These are phyloP conservation scores for Neonectria ditissima DNA, from an alignment of 2,329 filamentous ascomycete genomes.

Conservation along the genomic window DNA sequence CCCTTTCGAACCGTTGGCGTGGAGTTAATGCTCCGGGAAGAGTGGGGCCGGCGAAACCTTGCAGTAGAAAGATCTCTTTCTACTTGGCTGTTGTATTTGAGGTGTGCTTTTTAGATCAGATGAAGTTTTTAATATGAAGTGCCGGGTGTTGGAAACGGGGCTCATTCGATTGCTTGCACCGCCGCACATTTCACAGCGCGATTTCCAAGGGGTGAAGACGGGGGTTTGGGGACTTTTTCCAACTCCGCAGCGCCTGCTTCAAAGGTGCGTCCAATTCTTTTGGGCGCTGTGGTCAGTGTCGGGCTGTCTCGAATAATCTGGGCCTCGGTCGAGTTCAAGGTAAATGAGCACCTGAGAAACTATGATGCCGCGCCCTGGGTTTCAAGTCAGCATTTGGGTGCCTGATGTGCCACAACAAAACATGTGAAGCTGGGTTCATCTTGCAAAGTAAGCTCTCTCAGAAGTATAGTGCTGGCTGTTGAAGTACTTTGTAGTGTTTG, in stretches of 20 bases:
- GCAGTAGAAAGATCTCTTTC: neutral
- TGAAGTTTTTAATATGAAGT: neutral
- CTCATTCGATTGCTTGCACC: neutral
- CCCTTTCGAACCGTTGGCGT: neutral
- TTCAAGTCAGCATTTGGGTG: neutral
- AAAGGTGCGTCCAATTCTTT: no score
- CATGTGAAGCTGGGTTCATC: conserved; percentile 11
- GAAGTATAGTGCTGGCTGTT: neutral
- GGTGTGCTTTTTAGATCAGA: no score
- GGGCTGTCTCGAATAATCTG: neutral
- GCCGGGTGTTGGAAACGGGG: no score
- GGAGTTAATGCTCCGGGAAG: conserved; percentile 2
- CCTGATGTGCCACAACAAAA: conserved; percentile 1
- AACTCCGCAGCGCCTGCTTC: no score
- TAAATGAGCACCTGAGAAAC: neutral
- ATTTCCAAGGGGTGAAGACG: no score
- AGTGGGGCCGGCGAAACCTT: neutral
- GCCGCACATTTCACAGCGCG: no score
- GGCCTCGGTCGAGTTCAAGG: neutral
- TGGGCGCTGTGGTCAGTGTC: neutral
- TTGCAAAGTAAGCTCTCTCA: neutral
- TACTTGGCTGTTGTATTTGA: no score
- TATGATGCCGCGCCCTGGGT: neutral
- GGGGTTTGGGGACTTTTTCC: no score
- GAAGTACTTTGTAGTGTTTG: neutral